These are phyloP conservation scores for Solanum acaule DNA, from an alignment of 257 asterid genomes.

Conservation along the genomic window DNA sequence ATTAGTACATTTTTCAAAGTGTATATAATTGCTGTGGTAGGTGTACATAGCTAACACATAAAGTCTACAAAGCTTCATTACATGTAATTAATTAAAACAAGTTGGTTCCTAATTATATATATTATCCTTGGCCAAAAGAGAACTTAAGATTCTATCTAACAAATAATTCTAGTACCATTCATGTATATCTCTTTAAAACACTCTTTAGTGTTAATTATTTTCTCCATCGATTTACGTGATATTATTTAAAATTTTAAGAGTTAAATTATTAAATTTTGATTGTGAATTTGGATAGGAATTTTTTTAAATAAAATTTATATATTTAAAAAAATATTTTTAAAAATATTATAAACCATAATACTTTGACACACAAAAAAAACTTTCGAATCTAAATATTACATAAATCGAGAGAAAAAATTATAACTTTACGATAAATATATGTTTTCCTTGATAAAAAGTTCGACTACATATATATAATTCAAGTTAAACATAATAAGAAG, in stretches of 20 bases:
- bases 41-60: background rate
- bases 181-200: background rate
- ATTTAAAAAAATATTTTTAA: background rate
- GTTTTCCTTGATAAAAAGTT: background rate
- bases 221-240: too few species aligned
- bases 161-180: background rate
- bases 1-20: background rate
- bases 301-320: background rate
- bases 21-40: conserved; percentile 5
- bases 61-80: background rate
- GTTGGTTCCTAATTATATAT: background rate
- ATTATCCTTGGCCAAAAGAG: background rate
- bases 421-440: background rate
- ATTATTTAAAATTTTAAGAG: background rate
- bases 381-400: background rate
- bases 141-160: background rate
- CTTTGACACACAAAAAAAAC: background rate
- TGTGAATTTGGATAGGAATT: background rate
- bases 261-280: background rate
- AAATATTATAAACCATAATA: too few species aligned
- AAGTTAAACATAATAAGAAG: background rate
- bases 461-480: background rate
- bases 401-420: background rate
- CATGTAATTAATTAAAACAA: background rate
- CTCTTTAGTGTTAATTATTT: too few species aligned